phyloP scores from a whole-genome alignment of 495 filamentous ascomycete genomes.

The Podospora appendiculata region DNA sequence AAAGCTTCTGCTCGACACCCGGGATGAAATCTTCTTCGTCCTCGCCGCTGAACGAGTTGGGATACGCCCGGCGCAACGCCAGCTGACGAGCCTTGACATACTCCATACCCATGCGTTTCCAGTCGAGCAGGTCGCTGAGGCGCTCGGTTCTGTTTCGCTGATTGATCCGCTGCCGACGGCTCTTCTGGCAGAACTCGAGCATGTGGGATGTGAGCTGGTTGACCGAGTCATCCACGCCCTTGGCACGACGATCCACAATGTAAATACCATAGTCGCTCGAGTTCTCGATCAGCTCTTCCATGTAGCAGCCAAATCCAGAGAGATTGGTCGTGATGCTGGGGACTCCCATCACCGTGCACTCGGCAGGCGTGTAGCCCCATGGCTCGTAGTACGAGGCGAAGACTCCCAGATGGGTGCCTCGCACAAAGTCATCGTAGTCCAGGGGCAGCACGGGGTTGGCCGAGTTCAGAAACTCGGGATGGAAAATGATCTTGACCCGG shows the following conservation, averaged over 20 bases:
- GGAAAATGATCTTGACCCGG: constrained; percentile 95
- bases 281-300: constrained; percentile 99
- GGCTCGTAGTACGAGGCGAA: constrained; percentile 99
- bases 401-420: constrained; percentile 89
- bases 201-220: constrained; percentile 90
- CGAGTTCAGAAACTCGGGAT: constrained; percentile 94
- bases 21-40: constrained; percentile 82
- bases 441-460: constrained; percentile 90
- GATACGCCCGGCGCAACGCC: constrained; percentile 86
- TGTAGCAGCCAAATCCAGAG: constrained; percentile 97
- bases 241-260: constrained; percentile 91
- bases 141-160: constrained; percentile 97
- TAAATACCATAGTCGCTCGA: constrained; percentile 97
- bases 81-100: constrained; percentile 96
- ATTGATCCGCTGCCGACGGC: constrained; percentile 92
- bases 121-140: constrained; percentile 88
- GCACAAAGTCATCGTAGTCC: constrained; percentile 98
- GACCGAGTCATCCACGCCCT: constrained; percentile 95
- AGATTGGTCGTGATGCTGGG: constrained; percentile 97
- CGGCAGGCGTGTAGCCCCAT: constrained; percentile 97
- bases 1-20: constrained; percentile 84
- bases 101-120: constrained; percentile 99
- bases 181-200: constrained; percentile 94
- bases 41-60: constrained; percentile 66
- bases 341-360: constrained; percentile 99